Evolutionary conservation across 73 alveolate species (phyloP).

Genomic region (Tetrahymena thermophila): DNA sequence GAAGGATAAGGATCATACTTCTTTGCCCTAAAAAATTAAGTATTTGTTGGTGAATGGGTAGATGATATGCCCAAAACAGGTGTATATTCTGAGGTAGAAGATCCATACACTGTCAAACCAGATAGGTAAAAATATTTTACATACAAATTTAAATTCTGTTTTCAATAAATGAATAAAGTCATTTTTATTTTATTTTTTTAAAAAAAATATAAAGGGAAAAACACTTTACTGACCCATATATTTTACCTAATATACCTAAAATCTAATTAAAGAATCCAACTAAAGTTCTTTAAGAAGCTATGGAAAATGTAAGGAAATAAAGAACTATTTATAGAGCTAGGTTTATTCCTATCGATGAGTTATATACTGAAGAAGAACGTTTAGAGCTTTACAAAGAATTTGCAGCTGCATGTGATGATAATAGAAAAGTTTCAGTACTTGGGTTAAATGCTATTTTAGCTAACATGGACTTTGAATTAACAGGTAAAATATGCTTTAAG

Average conservation of each 20-base stretch:
- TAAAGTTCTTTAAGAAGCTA: slow-evolving; percentile 62
- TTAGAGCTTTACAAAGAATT: slow-evolving; percentile 18
- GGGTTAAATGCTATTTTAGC: slow-evolving; percentile 12
- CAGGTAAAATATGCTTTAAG: background rate
- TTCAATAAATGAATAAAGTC: background rate
- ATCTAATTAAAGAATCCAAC: slow-evolving; percentile 69
- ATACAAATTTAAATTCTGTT: background rate
- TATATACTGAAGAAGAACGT: slow-evolving; percentile 26
- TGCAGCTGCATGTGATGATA: slow-evolving; percentile 20
- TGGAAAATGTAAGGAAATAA: slow-evolving; percentile 64
- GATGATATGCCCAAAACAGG: slow-evolving; percentile 87
- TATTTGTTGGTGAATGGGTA: slow-evolving; percentile 93
- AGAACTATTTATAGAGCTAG: slow-evolving; percentile 48
- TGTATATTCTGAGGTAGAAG: slow-evolving; percentile 85
- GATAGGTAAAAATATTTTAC: slow-evolving; percentile 8
- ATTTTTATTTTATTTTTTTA: background rate
- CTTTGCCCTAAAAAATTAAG: slow-evolving; percentile 61
- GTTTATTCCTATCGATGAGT: slow-evolving; percentile 24
- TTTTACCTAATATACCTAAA: slow-evolving; percentile 67
- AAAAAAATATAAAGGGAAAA: slow-evolving; percentile 7
- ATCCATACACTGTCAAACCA: slow-evolving; percentile 55
- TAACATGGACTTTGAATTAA: slow-evolving; percentile 30
- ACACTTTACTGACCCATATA: slow-evolving; percentile 76
- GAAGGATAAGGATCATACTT: slow-evolving; percentile 87
- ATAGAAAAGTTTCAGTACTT: slow-evolving; percentile 14